Base-by-base conservation (phyloP, 768 basidiomycete genomes). In the Flagelloscypha sp. region DNA sequence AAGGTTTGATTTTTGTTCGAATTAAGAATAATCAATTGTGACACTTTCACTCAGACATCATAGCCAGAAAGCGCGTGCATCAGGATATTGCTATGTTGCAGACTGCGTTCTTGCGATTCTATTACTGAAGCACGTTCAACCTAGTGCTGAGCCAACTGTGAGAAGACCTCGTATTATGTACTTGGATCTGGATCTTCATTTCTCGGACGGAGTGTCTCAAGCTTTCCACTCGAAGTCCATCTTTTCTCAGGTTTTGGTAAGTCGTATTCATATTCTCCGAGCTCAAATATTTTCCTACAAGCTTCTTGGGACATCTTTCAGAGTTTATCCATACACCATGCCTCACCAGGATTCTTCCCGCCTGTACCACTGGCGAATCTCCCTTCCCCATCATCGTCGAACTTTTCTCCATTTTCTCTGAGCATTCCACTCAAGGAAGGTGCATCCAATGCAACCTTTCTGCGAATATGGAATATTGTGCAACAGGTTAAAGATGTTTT, bases 51-150 rank as follows among this genome's bases (percentile, higher is more conserved):
- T 2, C 34, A 79, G 90, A 48, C 93, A 94, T 48, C 93, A 95
- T 48, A 85, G 86, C 0, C 72, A 77, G 33, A 82, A 86, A 52
- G 68, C 74, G 0, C 66, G 63, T 27, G 90, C 90, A 1, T 76
- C 84, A 3, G 93, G 93, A 0, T 98, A 86, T 58, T 98, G 93
- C 63, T 98, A 95, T 52, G 84, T 97, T 15, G 84, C 88, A 2
- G 93, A 97, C 52, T 79, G 83, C 36, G 72, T 90, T 7, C 70
- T 97, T 1, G 82, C 82, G 1, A 77, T 95, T 39, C 70, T 93
- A 38, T 62, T 71, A 4, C 68, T 95, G 27, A 77, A 73, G 44
- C 66, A 66, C 43, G 52, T 34, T 41, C 31, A 41, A 28, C 36
- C 23, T 29, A 16, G 36, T 13, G 18, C 48, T n/a, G 27, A 52